phyloP scores from a whole-genome alignment of 2,329 filamentous ascomycete species.

The Graphium sp. region DNA sequence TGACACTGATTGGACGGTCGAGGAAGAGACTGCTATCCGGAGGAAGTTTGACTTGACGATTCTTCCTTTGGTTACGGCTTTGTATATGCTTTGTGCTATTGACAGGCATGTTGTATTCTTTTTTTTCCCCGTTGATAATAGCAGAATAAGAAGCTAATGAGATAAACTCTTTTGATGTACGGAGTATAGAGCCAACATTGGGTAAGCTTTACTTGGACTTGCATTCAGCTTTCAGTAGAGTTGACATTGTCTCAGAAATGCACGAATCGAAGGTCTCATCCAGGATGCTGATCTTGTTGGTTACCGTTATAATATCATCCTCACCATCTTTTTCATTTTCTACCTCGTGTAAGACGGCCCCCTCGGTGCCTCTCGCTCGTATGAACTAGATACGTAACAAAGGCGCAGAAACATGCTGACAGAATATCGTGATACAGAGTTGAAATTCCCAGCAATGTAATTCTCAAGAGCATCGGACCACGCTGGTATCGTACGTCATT shows the following conservation, averaged over 20 bases:
- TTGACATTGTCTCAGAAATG: conserved; percentile 36
- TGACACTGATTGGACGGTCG: conserved; percentile 35
- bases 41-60: conserved; percentile 34
- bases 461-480: conserved; percentile 34
- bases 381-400: no score
- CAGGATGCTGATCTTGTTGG: conserved; percentile 22
- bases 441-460: conserved; percentile 37
- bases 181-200: no score
- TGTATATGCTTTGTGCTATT: conserved; percentile 36
- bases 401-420: no score
- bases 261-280: conserved; percentile 34
- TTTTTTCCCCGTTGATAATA: no score
- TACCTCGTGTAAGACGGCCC: conserved; percentile 42
- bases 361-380: no score
- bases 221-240: no score
- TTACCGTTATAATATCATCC: no score
- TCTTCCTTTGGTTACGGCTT: conserved; percentile 31
- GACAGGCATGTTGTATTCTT: no score
- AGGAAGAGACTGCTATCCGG: conserved; percentile 29
- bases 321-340: conserved; percentile 42
- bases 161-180: no score
- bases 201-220: no score
- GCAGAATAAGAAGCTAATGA: no score
- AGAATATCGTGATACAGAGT: no score
- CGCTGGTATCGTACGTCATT: conserved; percentile 34